phyloP scores from a whole-genome alignment of 345 rosid genomes.

The Linum usitatissimum region DNA sequence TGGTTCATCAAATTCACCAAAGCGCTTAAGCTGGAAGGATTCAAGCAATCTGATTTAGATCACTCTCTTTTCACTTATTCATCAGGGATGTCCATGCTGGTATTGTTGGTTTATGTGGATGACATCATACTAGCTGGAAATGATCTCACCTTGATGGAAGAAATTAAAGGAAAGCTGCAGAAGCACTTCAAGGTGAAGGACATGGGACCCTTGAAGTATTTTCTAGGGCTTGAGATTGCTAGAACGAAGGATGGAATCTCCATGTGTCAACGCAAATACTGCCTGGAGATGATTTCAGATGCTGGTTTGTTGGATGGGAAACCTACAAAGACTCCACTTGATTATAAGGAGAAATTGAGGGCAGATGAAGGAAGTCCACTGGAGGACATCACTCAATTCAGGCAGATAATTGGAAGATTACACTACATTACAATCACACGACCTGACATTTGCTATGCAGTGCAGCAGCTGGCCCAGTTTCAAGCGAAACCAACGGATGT shows the following conservation, averaged over 20 bases:
- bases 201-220: background rate
- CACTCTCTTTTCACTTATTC: background rate
- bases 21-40: background rate
- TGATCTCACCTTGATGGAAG: background rate
- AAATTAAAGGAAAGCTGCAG: background rate
- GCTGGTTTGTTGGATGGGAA: background rate
- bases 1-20: background rate
- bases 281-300: background rate
- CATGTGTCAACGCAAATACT: background rate
- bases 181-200: background rate
- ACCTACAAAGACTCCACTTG: background rate
- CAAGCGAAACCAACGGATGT: background rate
- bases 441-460: background rate
- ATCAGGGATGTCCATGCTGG: background rate
- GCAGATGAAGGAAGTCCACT: background rate
- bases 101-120: background rate
- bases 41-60: background rate
- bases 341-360: background rate
- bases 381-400: background rate
- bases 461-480: background rate
- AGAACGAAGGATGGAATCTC: background rate
- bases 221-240: background rate
- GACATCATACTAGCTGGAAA: background rate
- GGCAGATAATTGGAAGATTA: background rate
- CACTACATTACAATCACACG: background rate